Base-by-base conservation (phyloP, 192 early-diverging fungal genomes). In the Podila minutissima region DNA sequence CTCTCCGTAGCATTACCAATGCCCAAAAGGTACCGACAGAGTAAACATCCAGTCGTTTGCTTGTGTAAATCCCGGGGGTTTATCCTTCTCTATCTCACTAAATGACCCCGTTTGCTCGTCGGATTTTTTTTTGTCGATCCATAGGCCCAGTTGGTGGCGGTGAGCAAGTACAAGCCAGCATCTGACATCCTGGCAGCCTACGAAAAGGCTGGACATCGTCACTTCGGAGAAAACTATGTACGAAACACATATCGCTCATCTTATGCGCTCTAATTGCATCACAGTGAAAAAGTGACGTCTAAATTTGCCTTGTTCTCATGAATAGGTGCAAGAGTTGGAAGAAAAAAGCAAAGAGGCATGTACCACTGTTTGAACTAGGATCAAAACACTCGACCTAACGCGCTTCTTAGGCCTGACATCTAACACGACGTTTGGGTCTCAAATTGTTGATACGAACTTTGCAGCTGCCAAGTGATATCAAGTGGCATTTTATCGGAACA, bases 151-250 rank as follows among this genome's bases (percentile, higher is more conserved):
- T 83, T 99, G 49, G 98, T 99, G 0, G 97, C 98, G 0, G 96
- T 99, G 38, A 95, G 93, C 84, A 99, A 99, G 82, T 92, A 91
- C 49, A 98, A 98, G 84, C 95, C 97, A 19, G 86, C 85, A 19
- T 88, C 89, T 7, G 96, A 95, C 83, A 88, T 99, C 37, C 51
- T 87, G 71, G 87, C 85, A 1, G 93, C 93, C 5, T 96, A 98
- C 74, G 87, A 92, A 37, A 77, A 71, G 22, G 61, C 74, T n/a
- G 94, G 95, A 0, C 98, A 99, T 49, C 88, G 93, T 24, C 95
- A 99, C 69, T 99, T 98, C 86, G 98, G 98, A 70, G 98, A 99
- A 63, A 99, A 99, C 82, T 95, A 95, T 86, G 95, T 94, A 86
- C 35, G 1, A 37, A 10, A 11, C 35, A 37, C 10, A 29, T 11